Base-by-base conservation (phyloP, 768 basidiomycete genomes). In the Kwoniella heveanensis region DNA sequence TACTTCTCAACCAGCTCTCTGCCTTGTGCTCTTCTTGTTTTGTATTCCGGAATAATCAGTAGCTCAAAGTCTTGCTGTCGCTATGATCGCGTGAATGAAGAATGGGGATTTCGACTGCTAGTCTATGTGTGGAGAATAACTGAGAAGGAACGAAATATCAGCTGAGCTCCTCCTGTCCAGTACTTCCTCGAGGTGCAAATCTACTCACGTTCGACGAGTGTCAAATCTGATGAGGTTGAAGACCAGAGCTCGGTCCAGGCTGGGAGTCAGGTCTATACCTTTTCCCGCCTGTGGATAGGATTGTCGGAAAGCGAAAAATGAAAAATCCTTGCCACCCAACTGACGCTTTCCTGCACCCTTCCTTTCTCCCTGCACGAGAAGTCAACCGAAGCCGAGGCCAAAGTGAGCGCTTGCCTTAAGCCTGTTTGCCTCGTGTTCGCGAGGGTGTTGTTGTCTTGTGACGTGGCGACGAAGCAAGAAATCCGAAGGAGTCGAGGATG, bases 251-350 rank as follows among this genome's bases (percentile, higher is more conserved):
- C n/a, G n/a, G n/a, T n/a, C n/a, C n/a, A n/a, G n/a, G n/a, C n/a
- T n/a, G n/a, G n/a, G n/a, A n/a, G n/a, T n/a, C n/a, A n/a, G 32
- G 32, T 36, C 32, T 6, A 36, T 36, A 36, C 7, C 32, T n/a
- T n/a, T n/a, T n/a, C n/a, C n/a, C n/a, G n/a, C 32, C 32, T 5
- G 32, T 44, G 39, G 39, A 17, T 44, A 17, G 15, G 6, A 3
- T 19, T 44, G 39, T 44, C 39, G 39, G 3, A 44, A 10, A 9
- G 32, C 13, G 32, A 44, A 44, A 17, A 19, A 29, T n/a, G 55
- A 46, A 25, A 22, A 22, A 36, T 36, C 57, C 26, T 62, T 55
- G 60, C 60, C 60, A 62, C 60, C 60, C 60, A 27, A 53, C 36
- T 48, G 22, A 29, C 51, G 52, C 54, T 44, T 54, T 62, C 54